Evolutionary conservation across 1,284 basidiomycete species (phyloP).

Genomic region (Trametes versicolor): DNA sequence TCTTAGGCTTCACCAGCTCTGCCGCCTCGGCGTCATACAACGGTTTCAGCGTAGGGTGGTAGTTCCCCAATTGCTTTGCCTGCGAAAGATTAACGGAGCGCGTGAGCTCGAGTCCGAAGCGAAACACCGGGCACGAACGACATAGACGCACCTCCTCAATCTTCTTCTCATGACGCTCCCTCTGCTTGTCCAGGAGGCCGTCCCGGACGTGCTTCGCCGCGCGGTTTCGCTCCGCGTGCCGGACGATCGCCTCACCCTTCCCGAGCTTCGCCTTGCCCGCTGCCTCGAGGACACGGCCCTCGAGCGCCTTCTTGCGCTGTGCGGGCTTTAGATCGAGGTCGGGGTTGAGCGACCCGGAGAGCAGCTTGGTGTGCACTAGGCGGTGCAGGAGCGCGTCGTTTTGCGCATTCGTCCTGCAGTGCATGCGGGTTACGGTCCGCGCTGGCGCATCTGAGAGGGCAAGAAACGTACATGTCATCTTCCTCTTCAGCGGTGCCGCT

Average conservation of each 20-base stretch:
- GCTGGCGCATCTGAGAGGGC: slow-evolving; percentile 1
- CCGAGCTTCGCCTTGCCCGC: slow-evolving; percentile 72
- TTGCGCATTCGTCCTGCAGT: slow-evolving; percentile 70
- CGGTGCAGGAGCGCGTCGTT: slow-evolving; percentile 81
- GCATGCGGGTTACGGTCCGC: slow-evolving; percentile 11
- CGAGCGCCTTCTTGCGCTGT: slow-evolving; percentile 73
- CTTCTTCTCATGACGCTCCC: slow-evolving; percentile 58
- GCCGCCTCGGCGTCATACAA: slow-evolving; percentile 60
- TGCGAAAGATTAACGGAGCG: slow-evolving; percentile 9
- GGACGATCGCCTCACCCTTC: slow-evolving; percentile 70
- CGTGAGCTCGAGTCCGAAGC: background rate
- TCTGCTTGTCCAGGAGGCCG: slow-evolving; percentile 70
- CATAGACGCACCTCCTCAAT: slow-evolving; percentile 68
- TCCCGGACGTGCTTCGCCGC: slow-evolving; percentile 76
- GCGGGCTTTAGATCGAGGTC: slow-evolving; percentile 70
- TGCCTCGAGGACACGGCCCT: slow-evolving; percentile 77
- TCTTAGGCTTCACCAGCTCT: slow-evolving; percentile 39
- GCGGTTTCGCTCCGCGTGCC: slow-evolving; percentile 68
- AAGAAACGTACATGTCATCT: slow-evolving; percentile 58
- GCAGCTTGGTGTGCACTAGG: slow-evolving; percentile 78
- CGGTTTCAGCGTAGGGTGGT: slow-evolving; percentile 78
- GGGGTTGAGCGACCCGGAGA: slow-evolving; percentile 74
- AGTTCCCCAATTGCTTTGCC: slow-evolving; percentile 85
- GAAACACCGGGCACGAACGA: background rate
- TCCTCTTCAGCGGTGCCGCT: slow-evolving; percentile 42